A percentile compares a stretch with the other conserved stretches of the same genome.
Evolutionary conservation across 2,329 filamentous ascomycete species (phyloP).

Genomic region (Aspergillus floridensis): DNA sequence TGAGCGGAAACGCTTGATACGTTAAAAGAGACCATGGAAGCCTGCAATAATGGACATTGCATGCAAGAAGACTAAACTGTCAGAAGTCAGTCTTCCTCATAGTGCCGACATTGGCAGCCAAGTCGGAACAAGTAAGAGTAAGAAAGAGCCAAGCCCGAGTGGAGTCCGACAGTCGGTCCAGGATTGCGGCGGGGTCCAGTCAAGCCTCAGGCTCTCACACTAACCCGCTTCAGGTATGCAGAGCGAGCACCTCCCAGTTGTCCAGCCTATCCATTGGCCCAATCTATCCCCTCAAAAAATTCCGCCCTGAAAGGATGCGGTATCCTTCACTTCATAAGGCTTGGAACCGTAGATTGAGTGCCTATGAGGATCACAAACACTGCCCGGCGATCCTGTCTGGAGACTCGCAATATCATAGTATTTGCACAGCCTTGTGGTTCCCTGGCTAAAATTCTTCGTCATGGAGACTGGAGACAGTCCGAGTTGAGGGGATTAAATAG

Average conservation of each 20-base stretch:
- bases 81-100: no score
- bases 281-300: not conserved
- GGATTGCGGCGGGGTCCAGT: not conserved
- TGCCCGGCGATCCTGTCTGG: not conserved
- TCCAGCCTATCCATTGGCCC: not conserved
- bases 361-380: not conserved
- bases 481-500: slow-evolving; percentile 1
- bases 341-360: not conserved
- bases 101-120: no score
- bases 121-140: no score
- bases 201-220: not conserved
- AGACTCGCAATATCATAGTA: not conserved
- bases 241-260: not conserved
- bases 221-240: not conserved
- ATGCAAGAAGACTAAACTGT: not conserved
- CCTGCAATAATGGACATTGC: no score
- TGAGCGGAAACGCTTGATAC: not conserved
- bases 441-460: not conserved
- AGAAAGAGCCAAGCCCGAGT: not conserved
- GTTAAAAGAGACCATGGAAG: no score
- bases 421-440: not conserved
- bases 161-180: not conserved
- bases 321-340: not conserved
- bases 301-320: not conserved
- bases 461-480: not conserved